Evolutionary conservation across 2,329 filamentous ascomycete genomes (phyloP).

Genomic region (Colletotrichum tabaci): DNA sequence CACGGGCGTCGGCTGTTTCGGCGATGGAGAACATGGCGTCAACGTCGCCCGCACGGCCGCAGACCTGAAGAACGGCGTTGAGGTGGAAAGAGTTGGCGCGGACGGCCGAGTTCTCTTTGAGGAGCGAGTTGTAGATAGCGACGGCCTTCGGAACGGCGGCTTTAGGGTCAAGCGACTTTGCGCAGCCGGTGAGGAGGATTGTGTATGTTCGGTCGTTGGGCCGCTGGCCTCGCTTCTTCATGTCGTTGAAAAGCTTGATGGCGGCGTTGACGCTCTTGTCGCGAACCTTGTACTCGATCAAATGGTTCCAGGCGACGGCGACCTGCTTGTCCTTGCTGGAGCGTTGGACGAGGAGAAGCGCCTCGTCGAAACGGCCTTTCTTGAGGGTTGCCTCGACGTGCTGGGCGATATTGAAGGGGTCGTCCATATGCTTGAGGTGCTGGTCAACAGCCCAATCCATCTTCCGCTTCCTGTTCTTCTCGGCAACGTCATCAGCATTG

Average conservation of each 20-base stretch:
- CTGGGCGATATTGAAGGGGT: slow-evolving; percentile 81
- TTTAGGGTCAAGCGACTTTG: slow-evolving; percentile 70
- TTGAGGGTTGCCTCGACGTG: slow-evolving; percentile 75
- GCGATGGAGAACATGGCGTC: slow-evolving; percentile 86
- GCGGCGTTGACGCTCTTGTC: slow-evolving; percentile 73
- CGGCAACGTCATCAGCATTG: slow-evolving; percentile 14
- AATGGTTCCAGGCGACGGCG: slow-evolving; percentile 88
- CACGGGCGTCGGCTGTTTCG: slow-evolving; percentile 76
- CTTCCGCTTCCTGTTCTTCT: slow-evolving; percentile 47
- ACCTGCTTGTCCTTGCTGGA: slow-evolving; percentile 77
- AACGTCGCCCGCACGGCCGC: slow-evolving; percentile 80
- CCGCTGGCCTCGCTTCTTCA: slow-evolving; percentile 91
- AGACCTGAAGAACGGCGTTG: slow-evolving; percentile 90
- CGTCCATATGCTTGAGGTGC: slow-evolving; percentile 75
- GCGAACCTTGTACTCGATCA: slow-evolving; percentile 80
- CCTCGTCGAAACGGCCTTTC: slow-evolving; percentile 75
- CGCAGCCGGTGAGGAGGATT: slow-evolving; percentile 83
- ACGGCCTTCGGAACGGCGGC: slow-evolving; percentile 78
- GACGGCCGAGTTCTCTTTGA: slow-evolving; percentile 69
- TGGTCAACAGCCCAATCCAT: slow-evolving; percentile 60
- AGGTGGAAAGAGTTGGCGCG: slow-evolving; percentile 85
- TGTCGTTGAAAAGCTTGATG: slow-evolving; percentile 93
- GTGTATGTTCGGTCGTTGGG: slow-evolving; percentile 90
- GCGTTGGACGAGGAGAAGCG: slow-evolving; percentile 76
- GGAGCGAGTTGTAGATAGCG: slow-evolving; percentile 83